Conservation (phyloP, 2,329 filamentous ascomycete species). For the Colletotrichum chrysophilum region DNA sequence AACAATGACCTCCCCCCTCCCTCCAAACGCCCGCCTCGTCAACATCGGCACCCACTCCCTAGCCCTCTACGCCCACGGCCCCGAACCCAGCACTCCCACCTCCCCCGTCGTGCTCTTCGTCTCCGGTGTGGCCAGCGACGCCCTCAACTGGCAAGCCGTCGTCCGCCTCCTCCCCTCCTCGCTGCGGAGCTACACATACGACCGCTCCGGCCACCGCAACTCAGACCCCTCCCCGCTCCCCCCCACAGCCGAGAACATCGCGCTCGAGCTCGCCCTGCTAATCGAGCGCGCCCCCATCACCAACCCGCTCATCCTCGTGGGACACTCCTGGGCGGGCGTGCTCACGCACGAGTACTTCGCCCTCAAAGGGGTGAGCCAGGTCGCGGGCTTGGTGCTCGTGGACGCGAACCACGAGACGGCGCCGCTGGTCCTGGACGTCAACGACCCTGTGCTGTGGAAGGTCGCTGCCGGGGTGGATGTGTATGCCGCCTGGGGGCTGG, state of each 20-base stretch:
- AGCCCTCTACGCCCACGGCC: not conserved
- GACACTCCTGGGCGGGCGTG: conserved; percentile 8
- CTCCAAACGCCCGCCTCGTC: not conserved
- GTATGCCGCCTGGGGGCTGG: not conserved
- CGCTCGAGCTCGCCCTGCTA: not conserved
- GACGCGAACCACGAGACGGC: conserved; percentile 3
- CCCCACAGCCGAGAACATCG: not conserved
- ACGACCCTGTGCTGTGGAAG: not conserved
- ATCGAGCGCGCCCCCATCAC: not conserved
- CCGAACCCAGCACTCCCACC: not conserved
- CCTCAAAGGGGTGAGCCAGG: not conserved
- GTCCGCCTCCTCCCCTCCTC: not conserved
- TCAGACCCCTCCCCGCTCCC: not conserved
- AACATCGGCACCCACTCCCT: conserved; percentile 7
- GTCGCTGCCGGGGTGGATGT: not conserved
- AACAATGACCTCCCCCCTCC: not conserved
- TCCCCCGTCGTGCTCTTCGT: not conserved
- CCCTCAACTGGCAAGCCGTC: conserved; percentile 5
- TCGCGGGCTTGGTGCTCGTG: not conserved
- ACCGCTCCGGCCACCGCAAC: conserved; percentile 4
- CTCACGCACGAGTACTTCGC: conserved; percentile 4
- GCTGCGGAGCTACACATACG: conserved; percentile 4
- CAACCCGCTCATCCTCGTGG: not conserved
- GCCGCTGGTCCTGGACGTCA: not conserved
- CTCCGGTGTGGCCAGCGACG: conserved; percentile 3